These are phyloP conservation scores for Paraconiothyrium brasiliense DNA, from an alignment of 2,329 filamentous ascomycete genomes.

Conservation along the genomic window DNA sequence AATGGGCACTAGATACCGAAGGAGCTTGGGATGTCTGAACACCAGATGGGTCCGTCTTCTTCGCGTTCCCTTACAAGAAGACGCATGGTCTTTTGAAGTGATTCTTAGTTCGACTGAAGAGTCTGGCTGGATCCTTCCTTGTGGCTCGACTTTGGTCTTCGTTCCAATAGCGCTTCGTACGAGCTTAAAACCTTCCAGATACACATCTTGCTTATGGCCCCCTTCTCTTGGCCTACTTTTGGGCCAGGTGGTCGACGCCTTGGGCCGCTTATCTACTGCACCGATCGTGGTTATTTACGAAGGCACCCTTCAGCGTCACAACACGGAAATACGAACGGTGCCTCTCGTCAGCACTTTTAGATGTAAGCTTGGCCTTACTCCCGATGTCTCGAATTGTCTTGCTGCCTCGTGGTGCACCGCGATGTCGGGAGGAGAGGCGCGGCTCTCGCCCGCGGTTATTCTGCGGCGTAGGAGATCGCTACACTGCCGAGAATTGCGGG, in stretches of 20 bases:
- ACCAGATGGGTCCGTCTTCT: not conserved
- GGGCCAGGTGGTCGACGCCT: not conserved
- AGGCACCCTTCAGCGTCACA: not conserved
- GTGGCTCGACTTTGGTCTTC: not conserved
- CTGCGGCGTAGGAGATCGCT: not conserved
- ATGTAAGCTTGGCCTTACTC: not conserved
- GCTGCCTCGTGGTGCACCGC: conserved; percentile 5
- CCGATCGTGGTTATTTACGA: not conserved
- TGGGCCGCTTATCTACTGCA: conserved; percentile 4
- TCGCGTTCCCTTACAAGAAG: no score
- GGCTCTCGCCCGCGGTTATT: conserved; percentile 1
- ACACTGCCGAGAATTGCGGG: conserved; percentile 7
- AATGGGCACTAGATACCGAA: not conserved
- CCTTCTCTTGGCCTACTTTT: not conserved
- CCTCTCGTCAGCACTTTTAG: not conserved
- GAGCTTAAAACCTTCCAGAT: not conserved
- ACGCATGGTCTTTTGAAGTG: no score
- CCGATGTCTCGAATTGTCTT: conserved; percentile 3
- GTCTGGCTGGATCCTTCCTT: not conserved
- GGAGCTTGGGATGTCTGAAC: not conserved
- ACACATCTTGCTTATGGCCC: not conserved
- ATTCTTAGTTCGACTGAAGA: not conserved
- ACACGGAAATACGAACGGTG: not conserved
- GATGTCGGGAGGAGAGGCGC: conserved; percentile 5
- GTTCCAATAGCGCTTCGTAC: not conserved